A percentile compares a stretch with the other conserved stretches of the same genome.
These are phyloP conservation scores for Oehlia diaphana DNA, from an alignment of 192 early-diverging fungal species.

Conservation along the genomic window DNA sequence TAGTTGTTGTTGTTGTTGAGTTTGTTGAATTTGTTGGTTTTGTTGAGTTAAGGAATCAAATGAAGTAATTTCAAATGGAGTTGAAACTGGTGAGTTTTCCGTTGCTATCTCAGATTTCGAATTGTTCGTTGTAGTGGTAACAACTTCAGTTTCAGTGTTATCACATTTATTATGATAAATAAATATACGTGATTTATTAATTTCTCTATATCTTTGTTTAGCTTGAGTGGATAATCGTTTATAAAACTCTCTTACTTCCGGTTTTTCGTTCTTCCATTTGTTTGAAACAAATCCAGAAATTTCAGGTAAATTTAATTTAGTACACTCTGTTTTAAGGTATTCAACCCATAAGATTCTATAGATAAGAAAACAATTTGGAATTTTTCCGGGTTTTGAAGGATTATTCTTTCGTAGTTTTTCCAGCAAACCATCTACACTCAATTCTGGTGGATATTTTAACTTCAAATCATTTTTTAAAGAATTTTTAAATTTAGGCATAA, in stretches of 20 bases:
- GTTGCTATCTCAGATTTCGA: neutral
- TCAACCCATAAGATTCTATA: neutral
- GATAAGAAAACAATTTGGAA: neutral
- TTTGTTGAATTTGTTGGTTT: too few relatives aligned
- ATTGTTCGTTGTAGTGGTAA: neutral
- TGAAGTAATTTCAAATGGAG: too few relatives aligned
- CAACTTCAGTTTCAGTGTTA: neutral
- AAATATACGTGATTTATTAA: neutral
- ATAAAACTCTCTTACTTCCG: neutral
- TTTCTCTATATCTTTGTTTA: neutral
- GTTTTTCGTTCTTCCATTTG: neutral
- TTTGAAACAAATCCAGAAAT: neutral
- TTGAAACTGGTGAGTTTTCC: too few relatives aligned
- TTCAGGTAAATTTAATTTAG: neutral
- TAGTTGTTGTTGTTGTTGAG: too few relatives aligned
- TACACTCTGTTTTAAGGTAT: neutral
- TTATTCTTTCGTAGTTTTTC: neutral
- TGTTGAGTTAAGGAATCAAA: too few relatives aligned
- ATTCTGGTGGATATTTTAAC: neutral
- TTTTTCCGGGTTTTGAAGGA: neutral
- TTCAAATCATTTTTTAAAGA: too few relatives aligned
- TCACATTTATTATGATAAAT: neutral
- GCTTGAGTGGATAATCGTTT: neutral
- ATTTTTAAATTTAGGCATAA: too few relatives aligned
- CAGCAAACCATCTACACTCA: neutral